phyloP scores from a whole-genome alignment of 176 grass and related monocot genomes.

The Aegilops longissima region DNA sequence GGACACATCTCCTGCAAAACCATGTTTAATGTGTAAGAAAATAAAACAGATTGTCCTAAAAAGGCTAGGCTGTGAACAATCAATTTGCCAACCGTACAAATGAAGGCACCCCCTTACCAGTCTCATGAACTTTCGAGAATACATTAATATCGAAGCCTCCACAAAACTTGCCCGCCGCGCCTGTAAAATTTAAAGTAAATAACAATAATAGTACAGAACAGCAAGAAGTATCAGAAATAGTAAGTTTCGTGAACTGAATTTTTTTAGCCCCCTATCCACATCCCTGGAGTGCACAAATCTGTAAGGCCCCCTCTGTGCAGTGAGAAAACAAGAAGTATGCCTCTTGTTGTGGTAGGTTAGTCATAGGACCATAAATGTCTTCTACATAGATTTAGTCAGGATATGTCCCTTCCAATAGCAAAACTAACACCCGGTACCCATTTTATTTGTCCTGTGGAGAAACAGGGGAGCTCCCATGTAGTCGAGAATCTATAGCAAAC shows the following conservation, averaged over 20 bases:
- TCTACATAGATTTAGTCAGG: not conserved
- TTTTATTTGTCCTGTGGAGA: not conserved
- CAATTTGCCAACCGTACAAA: not conserved
- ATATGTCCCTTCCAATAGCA: not conserved
- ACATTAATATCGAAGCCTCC: conserved; percentile 98
- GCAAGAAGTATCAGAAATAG: not conserved
- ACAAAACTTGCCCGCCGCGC: conserved; percentile 68
- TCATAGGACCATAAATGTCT: not conserved
- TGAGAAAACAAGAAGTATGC: not conserved
- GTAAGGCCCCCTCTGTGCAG: not conserved
- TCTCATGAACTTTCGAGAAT: conserved; percentile 72
- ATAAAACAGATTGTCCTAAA: not conserved
- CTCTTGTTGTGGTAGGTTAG: not conserved
- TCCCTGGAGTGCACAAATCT: not conserved
- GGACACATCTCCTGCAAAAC: conserved; percentile 59
- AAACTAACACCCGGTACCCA: not conserved
- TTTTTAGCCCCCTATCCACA: not conserved
- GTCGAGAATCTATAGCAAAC: not conserved
- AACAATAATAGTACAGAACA: not conserved
- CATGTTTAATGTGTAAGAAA: conserved; percentile 19
- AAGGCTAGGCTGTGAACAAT: not conserved
- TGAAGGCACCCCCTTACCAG: conserved; percentile 46
- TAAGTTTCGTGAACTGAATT: not conserved
- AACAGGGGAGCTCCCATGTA: not conserved
- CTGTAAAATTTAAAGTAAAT: conserved; percentile 30